Conservation (phyloP, 163 green algal genomes). For the Chloromonas sp. region DNA sequence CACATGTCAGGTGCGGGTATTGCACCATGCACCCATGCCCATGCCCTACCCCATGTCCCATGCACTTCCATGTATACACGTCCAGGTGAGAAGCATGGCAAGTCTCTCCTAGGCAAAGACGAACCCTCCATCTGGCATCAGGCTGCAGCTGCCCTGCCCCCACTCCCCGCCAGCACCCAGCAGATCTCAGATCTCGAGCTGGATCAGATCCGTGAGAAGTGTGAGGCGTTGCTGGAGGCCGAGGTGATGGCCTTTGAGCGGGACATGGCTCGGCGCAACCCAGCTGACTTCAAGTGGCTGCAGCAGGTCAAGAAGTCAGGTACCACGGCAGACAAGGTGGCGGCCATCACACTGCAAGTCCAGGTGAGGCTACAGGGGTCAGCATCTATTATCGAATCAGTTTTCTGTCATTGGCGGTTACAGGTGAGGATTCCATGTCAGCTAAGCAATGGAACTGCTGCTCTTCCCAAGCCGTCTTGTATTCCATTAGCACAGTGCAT, state of each 20-base stretch:
- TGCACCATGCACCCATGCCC: neutral
- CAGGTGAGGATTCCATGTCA: no score
- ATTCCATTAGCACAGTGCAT: no score
- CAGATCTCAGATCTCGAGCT: slow-evolving; percentile 1
- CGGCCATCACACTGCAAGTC: slow-evolving; percentile 79
- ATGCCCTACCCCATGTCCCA: neutral
- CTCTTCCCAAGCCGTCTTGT: no score
- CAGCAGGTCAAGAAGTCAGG: slow-evolving; percentile 64
- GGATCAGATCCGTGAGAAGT: slow-evolving; percentile 5
- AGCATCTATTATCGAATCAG: neutral
- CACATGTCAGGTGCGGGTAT: neutral
- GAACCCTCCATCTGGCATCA: slow-evolving; percentile 65
- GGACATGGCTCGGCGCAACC: slow-evolving; percentile 42
- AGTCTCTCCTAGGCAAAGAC: slow-evolving; percentile 54
- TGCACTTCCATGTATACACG: neutral
- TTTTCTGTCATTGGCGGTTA: no score
- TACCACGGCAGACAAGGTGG: slow-evolving; percentile 84
- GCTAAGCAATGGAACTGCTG: no score
- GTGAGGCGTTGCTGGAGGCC: slow-evolving; percentile 54
- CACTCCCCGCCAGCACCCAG: neutral
- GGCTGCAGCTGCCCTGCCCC: slow-evolving; percentile 29
- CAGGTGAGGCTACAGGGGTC: slow-evolving; percentile 27
- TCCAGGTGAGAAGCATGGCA: slow-evolving; percentile 13
- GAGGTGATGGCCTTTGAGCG: slow-evolving; percentile 61
- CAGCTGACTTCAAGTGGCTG: slow-evolving; percentile 76